Evolutionary conservation across 345 rosid genomes (phyloP).

Genomic region (Boechera retrofracta): DNA sequence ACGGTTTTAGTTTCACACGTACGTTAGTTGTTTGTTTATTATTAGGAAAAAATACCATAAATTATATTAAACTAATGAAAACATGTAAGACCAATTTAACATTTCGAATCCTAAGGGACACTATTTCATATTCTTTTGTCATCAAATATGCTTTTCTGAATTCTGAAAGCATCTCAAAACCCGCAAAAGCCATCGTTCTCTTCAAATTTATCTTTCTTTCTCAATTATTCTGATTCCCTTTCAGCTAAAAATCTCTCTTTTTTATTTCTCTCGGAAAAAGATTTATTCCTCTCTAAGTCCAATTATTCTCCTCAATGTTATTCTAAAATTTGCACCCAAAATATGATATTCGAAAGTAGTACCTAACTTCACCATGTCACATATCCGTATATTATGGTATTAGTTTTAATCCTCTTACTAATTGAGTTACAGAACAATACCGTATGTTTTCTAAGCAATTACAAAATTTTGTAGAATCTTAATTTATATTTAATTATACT

Average conservation of each 20-base stretch:
- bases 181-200: constrained; percentile 20
- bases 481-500: background rate
- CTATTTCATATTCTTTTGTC: constrained; percentile 26
- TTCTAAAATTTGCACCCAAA: constrained; percentile 28
- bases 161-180: constrained; percentile 28
- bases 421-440: background rate
- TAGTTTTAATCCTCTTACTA: no score
- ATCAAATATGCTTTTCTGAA: constrained; percentile 34
- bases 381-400: background rate
- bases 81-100: constrained; percentile 26
- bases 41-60: background rate
- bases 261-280: constrained; percentile 15
- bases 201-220: constrained; percentile 22
- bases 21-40: background rate
- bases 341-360: constrained; percentile 29
- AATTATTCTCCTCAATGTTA: constrained; percentile 26
- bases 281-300: constrained; percentile 41
- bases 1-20: background rate
- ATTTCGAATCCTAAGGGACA: constrained; percentile 30
- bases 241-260: constrained; percentile 18
- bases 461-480: background rate
- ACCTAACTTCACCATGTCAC: background rate
- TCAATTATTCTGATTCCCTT: constrained; percentile 40
- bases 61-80: background rate
- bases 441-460: background rate